Evolutionary conservation across 441 rosid genomes (phyloP).

Genomic region (Metrosideros polymorpha): DNA sequence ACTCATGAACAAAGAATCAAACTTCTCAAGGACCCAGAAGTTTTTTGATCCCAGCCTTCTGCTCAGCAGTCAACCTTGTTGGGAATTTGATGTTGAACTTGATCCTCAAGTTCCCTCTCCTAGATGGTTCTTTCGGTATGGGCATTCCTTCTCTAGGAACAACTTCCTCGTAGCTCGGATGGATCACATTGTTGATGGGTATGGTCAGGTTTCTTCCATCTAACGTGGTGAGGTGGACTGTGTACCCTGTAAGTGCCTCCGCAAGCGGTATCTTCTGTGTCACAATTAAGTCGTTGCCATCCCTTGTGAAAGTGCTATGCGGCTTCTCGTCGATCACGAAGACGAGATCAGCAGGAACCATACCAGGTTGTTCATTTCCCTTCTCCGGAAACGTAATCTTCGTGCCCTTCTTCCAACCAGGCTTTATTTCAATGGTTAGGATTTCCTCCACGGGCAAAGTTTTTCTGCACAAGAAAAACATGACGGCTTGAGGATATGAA

Average conservation of each 20-base stretch:
- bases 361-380: neutral
- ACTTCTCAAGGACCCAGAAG: conserved; percentile 1
- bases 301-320: neutral
- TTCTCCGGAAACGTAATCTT: conserved; percentile 3
- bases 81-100: conserved; percentile 65
- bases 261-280: neutral
- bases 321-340: conserved; percentile 10
- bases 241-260: conserved; percentile 2
- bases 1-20: neutral
- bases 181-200: conserved; percentile 1
- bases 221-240: neutral
- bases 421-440: conserved; percentile 1
- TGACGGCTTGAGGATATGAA: neutral
- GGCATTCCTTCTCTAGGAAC: conserved; percentile 85
- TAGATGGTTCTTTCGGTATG: conserved; percentile 37
- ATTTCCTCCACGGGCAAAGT: neutral
- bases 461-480: neutral
- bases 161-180: conserved; percentile 39
- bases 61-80: conserved; percentile 51
- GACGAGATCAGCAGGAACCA: neutral
- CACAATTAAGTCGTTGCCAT: conserved; percentile 1
- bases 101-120: conserved; percentile 58
- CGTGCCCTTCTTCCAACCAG: conserved; percentile 12
- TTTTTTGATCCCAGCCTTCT: conserved; percentile 66
- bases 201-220: conserved; percentile 4